Percentiles rank a stretch among this genome's conserved stretches.
These are phyloP conservation scores for Austroboletus novae-zelandiae DNA, from an alignment of 1,284 basidiomycete genomes.

Conservation along the genomic window DNA sequence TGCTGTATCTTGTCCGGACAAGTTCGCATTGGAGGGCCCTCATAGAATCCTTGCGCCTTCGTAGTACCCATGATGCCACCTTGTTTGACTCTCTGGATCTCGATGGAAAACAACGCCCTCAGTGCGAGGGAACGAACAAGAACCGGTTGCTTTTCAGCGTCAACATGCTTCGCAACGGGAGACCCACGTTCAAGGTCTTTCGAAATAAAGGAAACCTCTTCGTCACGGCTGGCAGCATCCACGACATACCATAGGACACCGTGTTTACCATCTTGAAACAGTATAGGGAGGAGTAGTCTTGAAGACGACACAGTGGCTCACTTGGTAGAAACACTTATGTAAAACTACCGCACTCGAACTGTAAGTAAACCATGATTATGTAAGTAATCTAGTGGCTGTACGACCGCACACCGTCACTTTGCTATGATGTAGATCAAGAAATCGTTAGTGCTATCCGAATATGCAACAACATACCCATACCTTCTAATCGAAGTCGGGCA, in stretches of 20 bases:
- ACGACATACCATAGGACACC: constrained; percentile 17
- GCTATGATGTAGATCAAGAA: too few species aligned
- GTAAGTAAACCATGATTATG: too few species aligned
- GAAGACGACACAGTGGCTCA: too few species aligned
- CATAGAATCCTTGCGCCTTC: constrained; percentile 10
- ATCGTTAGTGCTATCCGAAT: too few species aligned
- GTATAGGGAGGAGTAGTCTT: too few species aligned
- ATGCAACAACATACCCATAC: too few species aligned
- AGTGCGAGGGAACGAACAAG: constrained; percentile 19
- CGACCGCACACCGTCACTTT: too few species aligned
- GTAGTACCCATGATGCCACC: constrained; percentile 6
- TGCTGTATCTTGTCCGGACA: constrained; percentile 20
- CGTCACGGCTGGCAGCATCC: constrained; percentile 23
- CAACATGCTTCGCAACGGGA: constrained; percentile 12
- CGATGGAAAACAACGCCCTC: constrained; percentile 15
- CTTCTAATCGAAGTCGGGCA: background rate
- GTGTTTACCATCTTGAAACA: constrained; percentile 12
- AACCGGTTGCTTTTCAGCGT: constrained; percentile 22
- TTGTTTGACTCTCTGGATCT: constrained; percentile 16
- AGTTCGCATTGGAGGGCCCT: constrained; percentile 18
- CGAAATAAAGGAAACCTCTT: constrained; percentile 1
- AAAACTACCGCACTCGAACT: too few species aligned
- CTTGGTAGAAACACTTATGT: too few species aligned
- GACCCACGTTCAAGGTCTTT: constrained; percentile 18
- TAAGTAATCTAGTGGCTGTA: too few species aligned